Conservation (phyloP, 805 yeast genomes). For the Metschnikowia aberdeeniae region DNA sequence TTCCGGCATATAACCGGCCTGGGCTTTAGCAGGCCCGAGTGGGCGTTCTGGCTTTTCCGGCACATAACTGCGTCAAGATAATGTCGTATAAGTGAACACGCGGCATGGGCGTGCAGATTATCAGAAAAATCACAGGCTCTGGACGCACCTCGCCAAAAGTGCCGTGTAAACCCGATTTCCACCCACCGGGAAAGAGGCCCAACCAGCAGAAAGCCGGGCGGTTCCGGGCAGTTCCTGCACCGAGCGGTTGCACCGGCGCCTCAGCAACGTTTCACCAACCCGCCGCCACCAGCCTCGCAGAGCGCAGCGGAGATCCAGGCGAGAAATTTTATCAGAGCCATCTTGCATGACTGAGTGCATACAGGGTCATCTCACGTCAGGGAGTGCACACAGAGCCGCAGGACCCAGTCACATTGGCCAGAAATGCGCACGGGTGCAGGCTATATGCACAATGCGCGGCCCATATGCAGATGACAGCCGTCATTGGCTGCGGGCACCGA, state of each 20-base stretch:
- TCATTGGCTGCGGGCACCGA: conserved; percentile 17
- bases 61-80: background rate
- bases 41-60: too few relatives aligned
- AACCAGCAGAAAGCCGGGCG: too few relatives aligned
- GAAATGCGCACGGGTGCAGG: background rate
- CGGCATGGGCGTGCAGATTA: conserved; percentile 2
- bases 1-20: too few relatives aligned
- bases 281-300: background rate
- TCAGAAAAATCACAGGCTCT: conserved; percentile 5
- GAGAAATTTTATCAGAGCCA: conserved; percentile 1
- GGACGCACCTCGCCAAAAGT: background rate
- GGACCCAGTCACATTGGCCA: background rate
- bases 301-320: background rate
- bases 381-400: background rate
- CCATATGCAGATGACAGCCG: conserved; percentile 5
- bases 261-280: too few relatives aligned
- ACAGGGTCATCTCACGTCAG: conserved; percentile 1
- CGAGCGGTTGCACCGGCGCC: too few relatives aligned
- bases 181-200: too few relatives aligned
- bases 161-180: too few relatives aligned
- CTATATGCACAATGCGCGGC: background rate
- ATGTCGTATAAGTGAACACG: conserved; percentile 1
- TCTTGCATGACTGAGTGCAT: background rate
- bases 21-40: too few relatives aligned
- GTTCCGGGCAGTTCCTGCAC: too few relatives aligned